A percentile compares a stretch with the other conserved stretches of the same genome.
Evolutionary conservation across 73 alveolate species (phyloP).

Genomic region (Tetrahymena thermophila): DNA sequence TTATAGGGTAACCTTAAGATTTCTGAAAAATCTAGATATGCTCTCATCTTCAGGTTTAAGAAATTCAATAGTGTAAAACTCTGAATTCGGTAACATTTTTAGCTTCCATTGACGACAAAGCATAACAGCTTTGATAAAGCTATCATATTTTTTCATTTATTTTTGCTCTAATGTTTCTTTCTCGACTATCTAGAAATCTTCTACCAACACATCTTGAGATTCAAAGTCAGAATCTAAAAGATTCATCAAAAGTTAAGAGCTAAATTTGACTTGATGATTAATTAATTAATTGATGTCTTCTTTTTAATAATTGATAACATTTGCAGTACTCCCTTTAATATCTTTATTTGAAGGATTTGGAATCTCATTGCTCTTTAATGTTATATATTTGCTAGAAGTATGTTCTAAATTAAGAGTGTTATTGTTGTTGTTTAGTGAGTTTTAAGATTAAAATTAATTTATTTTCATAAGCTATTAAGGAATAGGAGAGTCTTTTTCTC

Average conservation of each 20-base stretch:
- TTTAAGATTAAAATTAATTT: neutral
- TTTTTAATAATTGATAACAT: neutral
- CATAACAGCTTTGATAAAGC: neutral
- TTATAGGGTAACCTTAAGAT: neutral
- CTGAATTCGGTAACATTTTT: neutral
- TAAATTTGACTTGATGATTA: neutral
- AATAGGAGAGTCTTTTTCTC: neutral
- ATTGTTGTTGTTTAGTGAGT: neutral
- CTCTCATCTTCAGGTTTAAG: neutral
- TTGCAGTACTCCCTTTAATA: neutral
- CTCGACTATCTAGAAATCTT: neutral
- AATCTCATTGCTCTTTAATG: neutral
- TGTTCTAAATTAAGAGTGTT: neutral
- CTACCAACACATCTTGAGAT: neutral
- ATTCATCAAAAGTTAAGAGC: neutral
- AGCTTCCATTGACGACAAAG: neutral
- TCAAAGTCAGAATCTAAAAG: neutral
- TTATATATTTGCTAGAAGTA: neutral
- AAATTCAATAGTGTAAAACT: neutral
- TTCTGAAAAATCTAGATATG: neutral
- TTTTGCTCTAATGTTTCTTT: neutral
- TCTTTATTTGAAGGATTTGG: neutral
- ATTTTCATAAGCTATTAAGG: neutral
- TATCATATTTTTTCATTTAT: neutral
- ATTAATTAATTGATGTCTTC: neutral